Evolutionary conservation across 2,329 filamentous ascomycete species (phyloP), one percentile per base, ranked within the genome.

Genomic region (Capronia americana): DNA sequence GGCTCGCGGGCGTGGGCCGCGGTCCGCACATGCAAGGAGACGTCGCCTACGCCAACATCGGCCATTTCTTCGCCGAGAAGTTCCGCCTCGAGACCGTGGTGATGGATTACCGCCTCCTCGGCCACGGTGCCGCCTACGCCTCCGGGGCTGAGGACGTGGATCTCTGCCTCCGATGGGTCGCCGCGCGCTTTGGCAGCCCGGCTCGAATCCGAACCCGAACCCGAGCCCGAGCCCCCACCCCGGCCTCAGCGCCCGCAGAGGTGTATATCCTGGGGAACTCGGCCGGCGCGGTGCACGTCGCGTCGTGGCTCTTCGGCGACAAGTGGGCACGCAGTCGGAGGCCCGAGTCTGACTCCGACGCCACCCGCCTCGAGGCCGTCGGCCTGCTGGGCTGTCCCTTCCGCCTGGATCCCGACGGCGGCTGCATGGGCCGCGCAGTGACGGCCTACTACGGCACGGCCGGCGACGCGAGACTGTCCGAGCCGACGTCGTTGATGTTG

Each of bases 61-160:
- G 77, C 3, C 73, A 77, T 53, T 80, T 76, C 72, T 80, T 80
- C 71, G 75, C 77, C 10, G 66, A 75, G 20, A 72, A 71, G 5
- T 74, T 70, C 58, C 77, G 78, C 32, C 74, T 77, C 58, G 77
- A 74, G 10, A 75, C 77, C 14, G 69, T 80, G 28, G 71, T 80
- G 12, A 71, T 75, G 4, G 78, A 81, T 65, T 81, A 81, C 65
- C 73, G 79, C 11, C 74, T 80, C 24, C 65, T 79, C 20, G 69
- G 72, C 5, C 78, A 81, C 56, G 78, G 77, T 14, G 79, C 77
- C 0, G 72, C 62, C n/a, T 80, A 75, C 62, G 78, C 79, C 1
- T 78, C 76, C 6, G 79, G 79, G 17, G 79, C 78, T 58, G 77
- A 80, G 66, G 79, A 81, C 60, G 64, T 81, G 5, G 70, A 71